Evolutionary conservation across 768 basidiomycete species (phyloP).

Genomic region (Cyclocybe aegerita): DNA sequence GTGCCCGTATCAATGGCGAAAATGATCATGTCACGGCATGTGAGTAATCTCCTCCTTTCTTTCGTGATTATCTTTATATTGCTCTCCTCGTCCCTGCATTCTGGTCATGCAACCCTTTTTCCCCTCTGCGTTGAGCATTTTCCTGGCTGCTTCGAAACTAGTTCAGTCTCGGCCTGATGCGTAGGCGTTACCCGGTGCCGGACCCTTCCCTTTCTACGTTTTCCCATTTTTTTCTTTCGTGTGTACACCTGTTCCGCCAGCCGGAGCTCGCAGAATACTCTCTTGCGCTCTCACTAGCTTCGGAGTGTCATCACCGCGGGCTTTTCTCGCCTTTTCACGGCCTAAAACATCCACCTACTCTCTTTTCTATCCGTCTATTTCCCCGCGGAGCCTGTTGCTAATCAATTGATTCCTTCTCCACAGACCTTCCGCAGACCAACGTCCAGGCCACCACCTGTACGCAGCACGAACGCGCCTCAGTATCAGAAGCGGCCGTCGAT

Average conservation of each 20-base stretch:
- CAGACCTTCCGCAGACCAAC: conserved; percentile 29
- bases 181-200: too few species aligned
- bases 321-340: too few species aligned
- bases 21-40: conserved; percentile 39
- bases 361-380: background rate
- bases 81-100: background rate
- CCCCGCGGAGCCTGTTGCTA: background rate
- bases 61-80: background rate
- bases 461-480: conserved; percentile 22
- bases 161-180: too few species aligned
- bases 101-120: too few species aligned
- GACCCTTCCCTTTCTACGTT: background rate
- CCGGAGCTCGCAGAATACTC: too few species aligned
- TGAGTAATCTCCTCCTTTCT: conserved; percentile 10
- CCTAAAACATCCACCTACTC: too few species aligned
- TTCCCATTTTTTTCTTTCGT: background rate
- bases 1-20: conserved; percentile 37
- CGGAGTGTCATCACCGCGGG: too few species aligned
- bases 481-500: conserved; percentile 23
- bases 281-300: too few species aligned
- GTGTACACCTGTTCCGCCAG: too few species aligned
- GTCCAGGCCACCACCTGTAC: conserved; percentile 28
- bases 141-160: too few species aligned
- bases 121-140: too few species aligned
- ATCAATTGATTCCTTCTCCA: background rate